phyloP scores from a whole-genome alignment of 306 rosid genomes.

The Medicago ruthenica region DNA sequence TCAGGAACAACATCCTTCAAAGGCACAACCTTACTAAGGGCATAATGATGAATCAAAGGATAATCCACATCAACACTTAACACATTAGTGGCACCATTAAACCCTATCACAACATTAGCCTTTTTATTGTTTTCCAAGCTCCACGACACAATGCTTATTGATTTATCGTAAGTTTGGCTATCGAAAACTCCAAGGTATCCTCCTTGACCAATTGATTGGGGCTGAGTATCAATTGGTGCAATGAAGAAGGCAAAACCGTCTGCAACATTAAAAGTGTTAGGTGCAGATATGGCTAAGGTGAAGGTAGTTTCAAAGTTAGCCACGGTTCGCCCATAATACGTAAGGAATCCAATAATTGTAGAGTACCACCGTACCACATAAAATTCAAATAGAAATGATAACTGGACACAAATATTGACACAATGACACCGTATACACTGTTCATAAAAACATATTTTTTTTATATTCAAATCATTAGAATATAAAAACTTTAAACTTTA shows the following conservation, averaged over 20 bases:
- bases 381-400: too few species aligned
- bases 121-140: background rate
- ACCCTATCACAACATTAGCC: background rate
- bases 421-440: too few species aligned
- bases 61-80: background rate
- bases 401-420: too few species aligned
- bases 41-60: background rate
- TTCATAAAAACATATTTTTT: too few species aligned
- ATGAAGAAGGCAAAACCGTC: conserved; percentile 16
- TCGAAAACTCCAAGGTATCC: background rate
- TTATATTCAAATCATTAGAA: too few species aligned
- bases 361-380: too few species aligned
- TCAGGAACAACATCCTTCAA: background rate
- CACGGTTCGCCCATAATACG: too few species aligned
- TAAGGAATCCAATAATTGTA: too few species aligned
- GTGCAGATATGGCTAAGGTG: background rate
- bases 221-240: background rate
- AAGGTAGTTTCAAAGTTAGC: conserved; percentile 4
- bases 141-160: background rate
- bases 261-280: background rate
- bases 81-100: background rate
- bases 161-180: background rate
- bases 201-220: background rate
- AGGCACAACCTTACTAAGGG: background rate
- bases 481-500: too few species aligned